Percentiles rank a stretch among this genome's conserved stretches.
phyloP scores from a whole-genome alignment of 129 eudicot genomes.

The Chrysanthemum makinoi region DNA sequence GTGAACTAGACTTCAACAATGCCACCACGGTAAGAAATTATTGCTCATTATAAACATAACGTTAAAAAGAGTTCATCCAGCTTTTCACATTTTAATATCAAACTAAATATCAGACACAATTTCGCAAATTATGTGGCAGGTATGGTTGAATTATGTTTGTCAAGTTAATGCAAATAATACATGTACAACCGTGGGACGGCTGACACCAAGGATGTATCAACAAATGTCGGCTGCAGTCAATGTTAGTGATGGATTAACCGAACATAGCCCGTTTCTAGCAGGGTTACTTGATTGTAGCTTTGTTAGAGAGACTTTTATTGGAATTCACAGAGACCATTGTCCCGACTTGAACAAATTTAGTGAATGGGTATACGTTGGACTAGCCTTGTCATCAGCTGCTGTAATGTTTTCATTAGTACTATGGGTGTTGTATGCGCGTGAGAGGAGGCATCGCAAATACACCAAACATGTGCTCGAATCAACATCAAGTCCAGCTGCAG shows the following conservation, averaged over 20 bases:
- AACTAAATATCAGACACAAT: neutral
- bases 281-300: constrained; percentile 59
- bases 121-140: constrained; percentile 39
- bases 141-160: constrained; percentile 68
- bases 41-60: neutral
- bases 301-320: constrained; percentile 56
- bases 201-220: constrained; percentile 64
- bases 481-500: constrained; percentile 18
- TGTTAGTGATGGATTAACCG: constrained; percentile 61
- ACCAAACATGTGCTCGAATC: constrained; percentile 43
- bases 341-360: constrained; percentile 54
- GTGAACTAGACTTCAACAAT: constrained; percentile 57
- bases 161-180: constrained; percentile 45
- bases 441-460: constrained; percentile 62
- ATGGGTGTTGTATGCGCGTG: constrained; percentile 74
- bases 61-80: neutral
- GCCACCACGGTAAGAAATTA: constrained; percentile 56
- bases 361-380: constrained; percentile 61
- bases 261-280: constrained; percentile 51
- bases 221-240: constrained; percentile 57
- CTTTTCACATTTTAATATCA: neutral
- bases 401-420: constrained; percentile 75
- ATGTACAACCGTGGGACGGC: constrained; percentile 69
- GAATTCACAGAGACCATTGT: constrained; percentile 58
- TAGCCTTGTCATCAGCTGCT: constrained; percentile 57